Conservation (phyloP, 305 asterid species). For the Rubia peregrina region DNA sequence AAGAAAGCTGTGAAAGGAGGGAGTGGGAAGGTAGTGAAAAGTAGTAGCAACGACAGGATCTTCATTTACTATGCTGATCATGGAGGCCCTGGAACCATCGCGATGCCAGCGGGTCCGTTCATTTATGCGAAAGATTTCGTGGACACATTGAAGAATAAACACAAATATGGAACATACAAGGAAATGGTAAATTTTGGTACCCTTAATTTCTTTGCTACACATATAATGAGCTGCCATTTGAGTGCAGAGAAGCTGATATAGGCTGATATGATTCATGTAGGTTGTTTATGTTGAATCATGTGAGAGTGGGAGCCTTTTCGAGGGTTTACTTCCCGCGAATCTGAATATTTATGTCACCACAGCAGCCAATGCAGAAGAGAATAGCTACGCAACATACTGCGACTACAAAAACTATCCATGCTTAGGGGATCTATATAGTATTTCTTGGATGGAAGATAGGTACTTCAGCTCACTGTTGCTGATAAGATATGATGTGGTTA, state of each 20-base stretch:
- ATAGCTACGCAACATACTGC: constrained; percentile 86
- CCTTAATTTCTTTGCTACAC: not conserved
- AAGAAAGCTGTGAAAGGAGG: constrained; percentile 60
- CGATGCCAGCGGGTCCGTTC: constrained; percentile 63
- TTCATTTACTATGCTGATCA: constrained; percentile 82
- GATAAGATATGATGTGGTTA: not conserved
- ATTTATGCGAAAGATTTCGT: constrained; percentile 66
- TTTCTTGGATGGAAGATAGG: constrained; percentile 99
- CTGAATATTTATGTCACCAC: constrained; percentile 73
- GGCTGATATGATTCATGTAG: constrained; percentile 23
- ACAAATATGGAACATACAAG: constrained; percentile 54
- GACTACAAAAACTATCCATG: constrained; percentile 59
- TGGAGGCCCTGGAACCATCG: constrained; percentile 92
- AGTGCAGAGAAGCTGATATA: too few species aligned
- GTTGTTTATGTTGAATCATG: constrained; percentile 80
- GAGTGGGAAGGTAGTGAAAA: constrained; percentile 65
- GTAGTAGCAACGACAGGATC: constrained; percentile 60
- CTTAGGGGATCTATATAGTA: constrained; percentile 84
- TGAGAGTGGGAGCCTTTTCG: constrained; percentile 86
- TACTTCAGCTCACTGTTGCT: constrained; percentile 10
- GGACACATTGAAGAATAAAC: constrained; percentile 67
- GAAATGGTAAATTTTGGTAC: constrained; percentile 49
- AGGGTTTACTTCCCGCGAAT: constrained; percentile 73
- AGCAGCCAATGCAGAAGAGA: constrained; percentile 75
- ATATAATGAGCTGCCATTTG: too few species aligned